These are phyloP conservation scores for Penicillium herquei DNA, from an alignment of 495 filamentous ascomycete species.

Conservation along the genomic window DNA sequence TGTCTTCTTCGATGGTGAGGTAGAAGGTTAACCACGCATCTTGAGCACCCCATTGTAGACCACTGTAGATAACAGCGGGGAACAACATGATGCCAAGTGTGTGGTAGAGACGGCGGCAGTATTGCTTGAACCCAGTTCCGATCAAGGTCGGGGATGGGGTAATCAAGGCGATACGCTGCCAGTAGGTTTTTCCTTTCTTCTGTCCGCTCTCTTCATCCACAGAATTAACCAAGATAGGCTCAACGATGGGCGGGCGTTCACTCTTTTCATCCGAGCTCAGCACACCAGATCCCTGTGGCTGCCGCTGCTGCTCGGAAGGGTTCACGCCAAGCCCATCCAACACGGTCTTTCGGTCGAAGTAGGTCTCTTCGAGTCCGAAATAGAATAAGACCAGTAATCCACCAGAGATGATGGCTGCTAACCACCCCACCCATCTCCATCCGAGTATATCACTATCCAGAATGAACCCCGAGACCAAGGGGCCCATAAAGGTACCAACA, in stretches of 20 bases:
- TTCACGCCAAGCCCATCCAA: slow-evolving; percentile 6
- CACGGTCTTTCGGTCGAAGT: slow-evolving; percentile 23
- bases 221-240: not conserved
- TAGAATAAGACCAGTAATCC: slow-evolving; percentile 20
- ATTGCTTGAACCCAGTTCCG: slow-evolving; percentile 29
- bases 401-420: slow-evolving; percentile 28
- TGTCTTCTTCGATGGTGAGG: slow-evolving; percentile 34
- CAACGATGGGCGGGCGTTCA: not conserved
- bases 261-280: slow-evolving; percentile 4
- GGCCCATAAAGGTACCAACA: slow-evolving; percentile 33
- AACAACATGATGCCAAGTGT: slow-evolving; percentile 33
- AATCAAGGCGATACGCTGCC: slow-evolving; percentile 29
- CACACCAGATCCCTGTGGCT: not conserved
- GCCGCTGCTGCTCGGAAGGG: not conserved
- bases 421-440: slow-evolving; percentile 35
- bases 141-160: slow-evolving; percentile 25
- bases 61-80: slow-evolving; percentile 32
- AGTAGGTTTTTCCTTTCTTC: slow-evolving; percentile 23
- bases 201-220: slow-evolving; percentile 12
- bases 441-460: slow-evolving; percentile 15
- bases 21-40: slow-evolving; percentile 42
- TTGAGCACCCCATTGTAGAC: slow-evolving; percentile 37
- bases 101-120: slow-evolving; percentile 21
- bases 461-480: slow-evolving; percentile 29
- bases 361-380: slow-evolving; percentile 27